A percentile compares a stretch with the other conserved stretches of the same genome.
These are phyloP conservation scores for Zygosaccharomyces siamensis DNA, from an alignment of 805 yeast genomes.

Conservation along the genomic window DNA sequence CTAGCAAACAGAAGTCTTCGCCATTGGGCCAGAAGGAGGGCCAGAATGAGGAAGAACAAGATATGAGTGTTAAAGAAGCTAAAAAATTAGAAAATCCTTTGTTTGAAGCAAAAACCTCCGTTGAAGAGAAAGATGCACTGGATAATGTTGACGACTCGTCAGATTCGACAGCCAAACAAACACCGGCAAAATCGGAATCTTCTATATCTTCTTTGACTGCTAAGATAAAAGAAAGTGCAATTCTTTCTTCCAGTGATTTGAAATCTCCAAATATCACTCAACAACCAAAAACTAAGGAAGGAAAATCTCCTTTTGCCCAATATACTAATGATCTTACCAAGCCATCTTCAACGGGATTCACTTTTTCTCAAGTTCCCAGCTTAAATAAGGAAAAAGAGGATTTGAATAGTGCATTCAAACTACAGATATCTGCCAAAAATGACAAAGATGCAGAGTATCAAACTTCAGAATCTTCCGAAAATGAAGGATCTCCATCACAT, in stretches of 20 bases:
- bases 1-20: background rate
- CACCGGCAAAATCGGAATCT: slow-evolving; percentile 10
- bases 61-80: background rate
- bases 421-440: background rate
- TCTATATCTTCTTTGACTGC: slow-evolving; percentile 26
- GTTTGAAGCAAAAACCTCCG: slow-evolving; percentile 2
- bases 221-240: slow-evolving; percentile 28
- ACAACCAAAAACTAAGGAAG: background rate
- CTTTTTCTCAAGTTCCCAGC: slow-evolving; percentile 12
- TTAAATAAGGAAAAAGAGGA: slow-evolving; percentile 2
- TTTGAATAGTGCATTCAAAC: background rate
- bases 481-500: background rate
- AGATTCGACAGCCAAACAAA: slow-evolving; percentile 26
- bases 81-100: background rate
- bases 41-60: background rate
- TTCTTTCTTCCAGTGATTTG: slow-evolving; percentile 13
- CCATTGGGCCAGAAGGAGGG: background rate
- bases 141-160: slow-evolving; percentile 9
- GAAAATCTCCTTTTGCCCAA: slow-evolving; percentile 26
- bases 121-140: background rate
- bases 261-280: slow-evolving; percentile 5
- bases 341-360: slow-evolving; percentile 15
- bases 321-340: slow-evolving; percentile 22
- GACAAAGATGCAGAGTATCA: background rate
- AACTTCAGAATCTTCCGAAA: background rate